Base-by-base conservation (phyloP, 1,284 basidiomycete genomes). In the Apiotrichum siamense region DNA sequence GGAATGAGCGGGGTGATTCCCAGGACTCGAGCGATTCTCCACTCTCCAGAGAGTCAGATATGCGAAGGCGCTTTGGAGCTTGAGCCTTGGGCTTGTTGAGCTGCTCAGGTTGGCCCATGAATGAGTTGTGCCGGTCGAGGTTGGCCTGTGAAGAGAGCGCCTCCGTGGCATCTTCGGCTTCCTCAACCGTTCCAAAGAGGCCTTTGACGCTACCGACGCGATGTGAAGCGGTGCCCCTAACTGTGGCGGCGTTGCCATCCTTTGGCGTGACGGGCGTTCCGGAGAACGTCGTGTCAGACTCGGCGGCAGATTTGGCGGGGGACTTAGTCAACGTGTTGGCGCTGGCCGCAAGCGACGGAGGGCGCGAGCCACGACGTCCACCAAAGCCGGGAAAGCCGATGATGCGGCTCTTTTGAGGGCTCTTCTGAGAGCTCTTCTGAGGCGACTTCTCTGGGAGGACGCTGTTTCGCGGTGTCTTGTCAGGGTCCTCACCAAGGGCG, bases 1-100 rank as follows among this genome's bases (percentile, higher is more conserved):
- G 65, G 63, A 75, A 72, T 3, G 67, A 69, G 20, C 59, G 59
- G 25, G 59, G 58, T 21, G 62, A 66, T 48, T 74, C 70, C 72
- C 73, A 75, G 49, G 70, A 73, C 11, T 55, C 52, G 20, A 54
- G 38, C 17, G 52, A 54, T 35, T 47, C 32, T 37, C 45, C 45
- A 25, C 35, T 43, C 24, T 24, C 24, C 5, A n/a, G n/a, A 10
- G 64, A 64, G 18, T 38, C n/a, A n/a, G n/a, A n/a, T n/a, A n/a
- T n/a, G n/a, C n/a, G n/a, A n/a, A n/a, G n/a, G n/a, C n/a, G n/a
- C n/a, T n/a, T n/a, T n/a, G n/a, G n/a, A n/a, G n/a, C n/a, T n/a
- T n/a, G n/a, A n/a, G n/a, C n/a, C n/a, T n/a, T n/a, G n/a, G n/a
- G n/a, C n/a, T n/a, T n/a, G n/a, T n/a, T n/a, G n/a, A n/a, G n/a